Conservation (phyloP, 225 moss, liverwort and hornwort genomes). For the Rhytidiadelphus loreus region DNA sequence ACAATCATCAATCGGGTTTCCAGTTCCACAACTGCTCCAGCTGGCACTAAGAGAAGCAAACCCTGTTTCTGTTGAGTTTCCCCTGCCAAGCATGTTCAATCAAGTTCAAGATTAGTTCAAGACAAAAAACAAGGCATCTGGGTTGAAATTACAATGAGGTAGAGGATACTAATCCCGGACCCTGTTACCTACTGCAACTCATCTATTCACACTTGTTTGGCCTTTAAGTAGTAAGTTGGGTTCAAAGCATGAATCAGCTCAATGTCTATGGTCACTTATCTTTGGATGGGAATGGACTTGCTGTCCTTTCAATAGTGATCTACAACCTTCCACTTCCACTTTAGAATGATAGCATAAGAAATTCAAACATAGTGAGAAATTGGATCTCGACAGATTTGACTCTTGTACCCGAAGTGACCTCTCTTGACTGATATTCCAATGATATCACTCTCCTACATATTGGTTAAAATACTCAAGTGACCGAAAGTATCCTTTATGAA, state of each 20-base stretch:
- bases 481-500: background rate
- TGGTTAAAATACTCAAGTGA: background rate
- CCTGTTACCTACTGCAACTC: background rate
- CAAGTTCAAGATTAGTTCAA: background rate
- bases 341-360: background rate
- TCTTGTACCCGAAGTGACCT: background rate
- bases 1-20: slow-evolving; percentile 26
- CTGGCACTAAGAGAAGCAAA: background rate
- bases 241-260: background rate
- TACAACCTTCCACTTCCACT: background rate
- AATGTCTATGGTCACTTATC: background rate
- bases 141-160: background rate
- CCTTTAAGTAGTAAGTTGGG: background rate
- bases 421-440: background rate
- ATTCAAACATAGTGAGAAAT: background rate
- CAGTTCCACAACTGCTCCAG: background rate
- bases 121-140: background rate
- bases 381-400: background rate
- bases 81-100: background rate
- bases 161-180: background rate
- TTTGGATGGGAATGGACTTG: background rate
- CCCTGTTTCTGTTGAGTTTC: background rate
- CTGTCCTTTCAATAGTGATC: background rate
- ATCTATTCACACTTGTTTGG: background rate
- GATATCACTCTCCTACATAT: background rate